A percentile compares a stretch with the other conserved stretches of the same genome.
Evolutionary conservation across 805 yeast genomes (phyloP).

Genomic region (Wickerhamiella hasegawae): DNA sequence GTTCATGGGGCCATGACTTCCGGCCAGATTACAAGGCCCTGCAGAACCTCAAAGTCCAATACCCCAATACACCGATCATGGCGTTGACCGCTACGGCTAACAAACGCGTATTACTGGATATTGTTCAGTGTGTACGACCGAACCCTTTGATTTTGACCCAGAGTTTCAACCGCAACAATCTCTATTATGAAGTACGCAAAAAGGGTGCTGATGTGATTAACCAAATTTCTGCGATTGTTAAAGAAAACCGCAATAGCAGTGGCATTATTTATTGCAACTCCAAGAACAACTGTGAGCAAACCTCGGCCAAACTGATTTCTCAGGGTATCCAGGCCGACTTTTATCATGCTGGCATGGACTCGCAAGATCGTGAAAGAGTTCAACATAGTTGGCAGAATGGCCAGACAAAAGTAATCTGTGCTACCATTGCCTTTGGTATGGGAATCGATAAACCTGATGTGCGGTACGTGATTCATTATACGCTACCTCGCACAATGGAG

Average conservation of each 20-base stretch:
- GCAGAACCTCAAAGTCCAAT: slow-evolving; percentile 52
- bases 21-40: slow-evolving; percentile 87
- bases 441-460: slow-evolving; percentile 97
- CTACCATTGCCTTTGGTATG: slow-evolving; percentile 98
- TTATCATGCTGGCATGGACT: slow-evolving; percentile 91
- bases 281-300: slow-evolving; percentile 71
- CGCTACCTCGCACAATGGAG: slow-evolving; percentile 79
- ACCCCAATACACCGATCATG: slow-evolving; percentile 76
- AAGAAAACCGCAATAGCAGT: slow-evolving; percentile 38
- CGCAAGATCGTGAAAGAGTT: slow-evolving; percentile 53
- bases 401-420: slow-evolving; percentile 65
- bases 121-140: slow-evolving; percentile 59
- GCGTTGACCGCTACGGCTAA: slow-evolving; percentile 97
- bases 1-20: slow-evolving; percentile 98
- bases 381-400: slow-evolving; percentile 75
- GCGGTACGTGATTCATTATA: slow-evolving; percentile 74
- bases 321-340: slow-evolving; percentile 51
- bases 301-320: slow-evolving; percentile 41
- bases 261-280: slow-evolving; percentile 94
- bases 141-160: slow-evolving; percentile 51
- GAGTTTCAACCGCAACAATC: slow-evolving; percentile 80
- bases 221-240: slow-evolving; percentile 10
- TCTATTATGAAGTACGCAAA: slow-evolving; percentile 58
- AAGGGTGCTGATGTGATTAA: slow-evolving; percentile 26
- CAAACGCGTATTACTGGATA: slow-evolving; percentile 74